Evolutionary conservation across 2,329 filamentous ascomycete species (phyloP).

Genomic region (Achaetomium macrosporum): DNA sequence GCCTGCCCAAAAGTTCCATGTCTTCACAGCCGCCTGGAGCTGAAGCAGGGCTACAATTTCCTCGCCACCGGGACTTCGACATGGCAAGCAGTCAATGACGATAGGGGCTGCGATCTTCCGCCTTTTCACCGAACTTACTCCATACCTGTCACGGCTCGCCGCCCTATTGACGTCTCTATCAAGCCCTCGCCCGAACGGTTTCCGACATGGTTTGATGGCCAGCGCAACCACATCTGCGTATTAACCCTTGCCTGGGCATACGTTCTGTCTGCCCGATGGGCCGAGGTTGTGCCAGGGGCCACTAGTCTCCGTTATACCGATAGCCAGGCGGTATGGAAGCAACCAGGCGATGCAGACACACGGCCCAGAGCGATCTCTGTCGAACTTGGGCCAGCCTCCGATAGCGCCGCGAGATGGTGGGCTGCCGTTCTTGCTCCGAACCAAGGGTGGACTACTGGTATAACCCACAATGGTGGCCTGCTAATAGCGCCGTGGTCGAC

Average conservation of each 20-base stretch:
- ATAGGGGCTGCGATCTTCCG: not conserved
- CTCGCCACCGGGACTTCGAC: not conserved
- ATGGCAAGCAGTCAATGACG: not conserved
- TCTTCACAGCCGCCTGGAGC: constrained; percentile 1
- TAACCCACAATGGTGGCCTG: not conserved
- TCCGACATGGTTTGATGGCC: constrained; percentile 2
- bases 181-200: not conserved
- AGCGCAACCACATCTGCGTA: constrained; percentile 1
- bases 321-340: not conserved
- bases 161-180: constrained; percentile 5
- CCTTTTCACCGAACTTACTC: not conserved
- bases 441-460: constrained; percentile 4
- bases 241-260: constrained; percentile 5
- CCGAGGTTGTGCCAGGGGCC: constrained; percentile 2
- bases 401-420: constrained; percentile 7
- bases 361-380: not conserved
- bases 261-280: constrained; percentile 6
- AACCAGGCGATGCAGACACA: not conserved
- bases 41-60: constrained; percentile 4
- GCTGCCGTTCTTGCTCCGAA: constrained; percentile 6
- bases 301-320: not conserved
- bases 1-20: not conserved
- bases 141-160: constrained; percentile 5
- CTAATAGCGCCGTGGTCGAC: not conserved
- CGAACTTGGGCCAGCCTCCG: constrained; percentile 3